Base-by-base conservation (phyloP, 306 rosid species). In the Acacia acuminata region DNA sequence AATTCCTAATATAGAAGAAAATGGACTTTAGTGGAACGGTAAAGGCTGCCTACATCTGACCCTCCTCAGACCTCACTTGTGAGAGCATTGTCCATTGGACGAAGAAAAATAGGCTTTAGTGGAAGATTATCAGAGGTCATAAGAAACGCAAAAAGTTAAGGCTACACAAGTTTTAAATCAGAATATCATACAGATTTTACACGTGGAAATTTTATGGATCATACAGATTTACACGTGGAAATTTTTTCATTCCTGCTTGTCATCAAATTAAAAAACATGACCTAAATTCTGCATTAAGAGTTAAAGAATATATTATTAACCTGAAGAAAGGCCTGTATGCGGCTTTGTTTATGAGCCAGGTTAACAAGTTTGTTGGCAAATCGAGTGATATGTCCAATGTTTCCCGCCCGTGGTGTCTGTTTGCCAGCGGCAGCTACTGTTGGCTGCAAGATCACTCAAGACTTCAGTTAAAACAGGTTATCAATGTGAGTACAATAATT, bases 361-460 rank as follows among this genome's bases (percentile, higher is more conserved):
- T 94, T 93, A 86, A 92, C 67, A 83, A 96, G 90, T 88, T 92
- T 94, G 87, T 92, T 96, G 81, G 90, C 88, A 81, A 92, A 82
- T 61, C 92, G 88, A 34, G 97, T 92, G 48, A 93, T 90, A 83
- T 96, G 98, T 36, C 99, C 99, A 73, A 94, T 82, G 87, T 96
- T 92, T 82, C 99, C 98, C 8, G 81, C 90, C 80, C 95, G 94
- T 63, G 97, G 94, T 13, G 92, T 88, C 76, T 13, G 87, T 82
- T 88, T 92, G 27, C 97, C 97, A 75, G 82, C 44, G 58, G 97
- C 89, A 74, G 90, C 88, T 72, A 84, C 36, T 4, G 99, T 94
- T 85, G 97, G 93, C 99, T 96, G 87, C 90, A 90, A 81, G 66
- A 77, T 38, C 84, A 88, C 76, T 71, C 65, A 71, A 83, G 53